Conservation (phyloP, 129 eudicot genomes). For the Glebionis coronaria region DNA sequence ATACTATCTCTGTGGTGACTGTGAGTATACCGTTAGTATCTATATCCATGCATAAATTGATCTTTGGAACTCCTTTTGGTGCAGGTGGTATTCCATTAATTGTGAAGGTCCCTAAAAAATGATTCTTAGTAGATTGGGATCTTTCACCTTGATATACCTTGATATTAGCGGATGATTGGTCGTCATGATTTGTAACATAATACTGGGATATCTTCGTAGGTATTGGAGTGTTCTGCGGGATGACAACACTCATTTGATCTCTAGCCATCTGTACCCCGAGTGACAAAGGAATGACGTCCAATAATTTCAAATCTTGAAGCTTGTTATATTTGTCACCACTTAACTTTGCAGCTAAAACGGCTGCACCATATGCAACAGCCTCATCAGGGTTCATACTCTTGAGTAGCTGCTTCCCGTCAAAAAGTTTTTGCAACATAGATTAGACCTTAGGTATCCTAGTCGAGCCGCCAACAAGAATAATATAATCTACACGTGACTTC, state of each 20-base stretch:
- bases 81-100: not conserved
- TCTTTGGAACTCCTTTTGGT: not conserved
- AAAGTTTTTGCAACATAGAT: not conserved
- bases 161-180: not conserved
- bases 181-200: not conserved
- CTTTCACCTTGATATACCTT: slow-evolving; percentile 4
- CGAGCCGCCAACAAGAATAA: not conserved
- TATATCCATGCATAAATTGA: not conserved
- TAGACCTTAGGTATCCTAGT: not conserved
- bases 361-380: not conserved
- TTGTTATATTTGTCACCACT: not conserved
- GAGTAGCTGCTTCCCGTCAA: not conserved
- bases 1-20: not conserved
- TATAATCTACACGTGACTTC: not conserved
- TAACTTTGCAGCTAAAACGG: not conserved
- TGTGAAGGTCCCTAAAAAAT: not conserved
- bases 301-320: not conserved
- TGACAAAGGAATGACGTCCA: not conserved
- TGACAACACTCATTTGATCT: not conserved
- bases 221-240: not conserved
- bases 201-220: not conserved
- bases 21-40: not conserved
- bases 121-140: not conserved
- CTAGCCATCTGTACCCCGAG: not conserved
- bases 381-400: not conserved